Evolutionary conservation across 257 asterid species (phyloP).

Genomic region (Thymus quinquecostatus): DNA sequence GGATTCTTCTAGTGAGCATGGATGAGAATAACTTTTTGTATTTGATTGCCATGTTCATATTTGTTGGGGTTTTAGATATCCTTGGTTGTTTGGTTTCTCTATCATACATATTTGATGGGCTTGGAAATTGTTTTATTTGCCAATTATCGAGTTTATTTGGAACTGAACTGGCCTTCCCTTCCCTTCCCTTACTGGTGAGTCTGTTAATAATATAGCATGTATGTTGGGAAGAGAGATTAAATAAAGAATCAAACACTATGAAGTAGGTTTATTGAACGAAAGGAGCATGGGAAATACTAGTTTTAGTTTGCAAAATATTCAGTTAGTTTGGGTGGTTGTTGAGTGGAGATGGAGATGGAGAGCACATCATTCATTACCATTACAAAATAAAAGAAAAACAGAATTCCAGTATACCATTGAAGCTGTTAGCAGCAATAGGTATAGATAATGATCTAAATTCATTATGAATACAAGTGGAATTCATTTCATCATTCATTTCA

Average conservation of each 20-base stretch:
- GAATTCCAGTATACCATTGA: too few species aligned
- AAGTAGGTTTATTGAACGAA: background rate
- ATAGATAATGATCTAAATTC: too few species aligned
- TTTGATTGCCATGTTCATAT: slow-evolving; percentile 7
- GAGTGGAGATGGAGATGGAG: too few species aligned
- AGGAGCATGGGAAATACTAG: too few species aligned
- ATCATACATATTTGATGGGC: slow-evolving; percentile 6
- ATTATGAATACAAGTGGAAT: too few species aligned
- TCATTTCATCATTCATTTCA: too few species aligned
- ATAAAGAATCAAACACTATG: background rate
- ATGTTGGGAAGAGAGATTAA: background rate
- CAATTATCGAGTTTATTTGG: background rate
- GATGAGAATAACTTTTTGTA: background rate
- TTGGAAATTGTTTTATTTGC: slow-evolving; percentile 4
- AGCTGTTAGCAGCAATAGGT: too few species aligned
- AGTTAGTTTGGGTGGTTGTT: too few species aligned
- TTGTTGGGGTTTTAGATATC: background rate
- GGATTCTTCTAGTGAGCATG: slow-evolving; percentile 5
- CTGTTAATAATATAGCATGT: background rate
- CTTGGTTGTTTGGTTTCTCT: background rate
- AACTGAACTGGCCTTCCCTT: background rate
- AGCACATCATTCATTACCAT: too few species aligned
- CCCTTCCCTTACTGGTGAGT: background rate
- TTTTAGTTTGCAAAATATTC: too few species aligned
- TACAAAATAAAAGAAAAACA: too few species aligned